Evolutionary conservation across 257 asterid species (phyloP).

Genomic region (Solanum sitiens): DNA sequence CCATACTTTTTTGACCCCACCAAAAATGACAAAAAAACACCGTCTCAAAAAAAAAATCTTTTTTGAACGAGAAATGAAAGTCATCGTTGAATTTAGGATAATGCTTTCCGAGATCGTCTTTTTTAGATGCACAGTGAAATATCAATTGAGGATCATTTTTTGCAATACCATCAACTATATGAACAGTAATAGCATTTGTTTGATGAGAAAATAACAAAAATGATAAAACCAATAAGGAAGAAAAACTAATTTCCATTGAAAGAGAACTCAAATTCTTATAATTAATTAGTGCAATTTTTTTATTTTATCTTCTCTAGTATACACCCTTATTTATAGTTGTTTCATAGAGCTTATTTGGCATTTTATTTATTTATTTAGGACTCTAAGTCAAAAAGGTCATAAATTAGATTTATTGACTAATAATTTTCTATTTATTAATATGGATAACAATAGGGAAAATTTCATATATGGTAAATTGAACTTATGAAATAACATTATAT

Average conservation of each 20-base stretch:
- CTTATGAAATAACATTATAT: too few species aligned
- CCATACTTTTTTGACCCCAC: not conserved
- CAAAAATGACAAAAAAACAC: not conserved
- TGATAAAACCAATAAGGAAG: not conserved
- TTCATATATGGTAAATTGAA: too few species aligned
- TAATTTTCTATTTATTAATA: too few species aligned
- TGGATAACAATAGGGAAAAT: too few species aligned
- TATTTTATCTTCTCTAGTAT: not conserved
- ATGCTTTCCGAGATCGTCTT: not conserved
- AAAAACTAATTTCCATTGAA: not conserved
- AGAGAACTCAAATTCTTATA: not conserved
- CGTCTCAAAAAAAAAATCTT: not conserved
- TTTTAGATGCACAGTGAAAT: not conserved
- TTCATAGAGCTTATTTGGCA: not conserved
- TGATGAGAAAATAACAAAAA: not conserved
- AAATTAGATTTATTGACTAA: not conserved
- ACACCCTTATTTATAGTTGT: not conserved
- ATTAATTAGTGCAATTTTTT: not conserved
- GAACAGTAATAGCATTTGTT: not conserved
- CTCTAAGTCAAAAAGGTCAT: not conserved
- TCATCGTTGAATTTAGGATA: not conserved
- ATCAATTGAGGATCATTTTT: not conserved
- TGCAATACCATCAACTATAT: not conserved
- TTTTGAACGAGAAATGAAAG: not conserved
- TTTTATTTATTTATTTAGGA: too few species aligned